Evolutionary conservation across 2,329 filamentous ascomycete genomes (phyloP).

Genomic region (Incumbomyces lentus): DNA sequence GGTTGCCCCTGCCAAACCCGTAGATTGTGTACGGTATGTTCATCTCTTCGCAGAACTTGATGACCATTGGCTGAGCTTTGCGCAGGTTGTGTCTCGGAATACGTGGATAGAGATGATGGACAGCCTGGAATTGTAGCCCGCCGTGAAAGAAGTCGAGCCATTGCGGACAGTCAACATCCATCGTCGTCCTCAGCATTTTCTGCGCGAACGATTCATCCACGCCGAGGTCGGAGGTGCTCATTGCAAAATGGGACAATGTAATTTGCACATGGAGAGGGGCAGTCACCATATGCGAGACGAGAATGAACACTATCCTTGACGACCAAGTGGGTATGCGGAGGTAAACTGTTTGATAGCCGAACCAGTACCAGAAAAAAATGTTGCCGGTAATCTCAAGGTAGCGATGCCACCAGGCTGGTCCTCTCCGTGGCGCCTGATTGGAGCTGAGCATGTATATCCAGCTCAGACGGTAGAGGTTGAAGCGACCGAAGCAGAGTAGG

Average conservation of each 20-base stretch:
- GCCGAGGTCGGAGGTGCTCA: constrained; percentile 80
- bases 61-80: constrained; percentile 60
- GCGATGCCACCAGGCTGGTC: constrained; percentile 72
- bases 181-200: constrained; percentile 82
- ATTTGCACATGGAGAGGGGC: constrained; percentile 81
- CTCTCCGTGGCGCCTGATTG: constrained; percentile 60
- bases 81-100: constrained; percentile 78
- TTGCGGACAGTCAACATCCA: constrained; percentile 82
- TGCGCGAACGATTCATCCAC: constrained; percentile 78
- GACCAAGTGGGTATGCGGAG: constrained; percentile 56
- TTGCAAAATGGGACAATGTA: constrained; percentile 82
- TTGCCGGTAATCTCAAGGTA: constrained; percentile 70
- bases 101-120: constrained; percentile 74
- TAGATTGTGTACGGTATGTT: constrained; percentile 77
- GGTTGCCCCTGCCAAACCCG: constrained; percentile 74
- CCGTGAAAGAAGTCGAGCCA: constrained; percentile 88
- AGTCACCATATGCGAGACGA: constrained; percentile 70
- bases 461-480: constrained; percentile 76
- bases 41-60: constrained; percentile 71
- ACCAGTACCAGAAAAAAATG: constrained; percentile 75
- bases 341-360: constrained; percentile 70
- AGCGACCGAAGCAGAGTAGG: constrained; percentile 67
- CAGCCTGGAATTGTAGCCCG: constrained; percentile 77
- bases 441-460: constrained; percentile 61
- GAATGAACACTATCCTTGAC: constrained; percentile 60